Percentiles rank a stretch among this genome's conserved stretches.
phyloP scores from a whole-genome alignment of 139 green algal genomes.

The Pycnococcus provasolii region DNA sequence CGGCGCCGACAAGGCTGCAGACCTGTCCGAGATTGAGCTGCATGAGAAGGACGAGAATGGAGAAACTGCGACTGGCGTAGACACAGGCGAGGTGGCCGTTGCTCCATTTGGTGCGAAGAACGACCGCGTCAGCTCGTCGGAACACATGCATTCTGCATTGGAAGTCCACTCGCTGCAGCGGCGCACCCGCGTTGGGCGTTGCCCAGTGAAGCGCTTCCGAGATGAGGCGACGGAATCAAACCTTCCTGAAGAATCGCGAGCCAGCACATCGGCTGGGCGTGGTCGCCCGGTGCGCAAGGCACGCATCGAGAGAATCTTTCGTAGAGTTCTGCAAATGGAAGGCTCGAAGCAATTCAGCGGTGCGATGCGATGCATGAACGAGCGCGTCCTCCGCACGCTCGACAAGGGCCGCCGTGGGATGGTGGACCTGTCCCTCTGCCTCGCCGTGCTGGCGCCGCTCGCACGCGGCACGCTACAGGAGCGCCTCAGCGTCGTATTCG shows the following conservation, averaged over 20 bases:
- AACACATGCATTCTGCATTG: constrained; percentile 11
- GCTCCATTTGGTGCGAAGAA: constrained; percentile 17
- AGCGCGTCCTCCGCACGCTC: constrained; percentile 3
- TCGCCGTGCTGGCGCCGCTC: constrained; percentile 27
- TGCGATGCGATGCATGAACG: constrained; percentile 44
- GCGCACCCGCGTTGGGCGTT: not conserved
- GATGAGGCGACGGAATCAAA: not conserved
- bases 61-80: not conserved
- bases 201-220: not conserved
- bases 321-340: constrained; percentile 12
- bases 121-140: constrained; percentile 5
- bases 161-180: constrained; percentile 27
- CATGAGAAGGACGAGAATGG: no score
- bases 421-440: constrained; percentile 31
- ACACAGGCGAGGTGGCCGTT: constrained; percentile 2
- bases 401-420: constrained; percentile 15
- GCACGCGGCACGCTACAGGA: not conserved
- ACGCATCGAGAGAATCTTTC: constrained; percentile 37
- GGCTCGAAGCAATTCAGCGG: constrained; percentile 38
- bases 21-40: not conserved
- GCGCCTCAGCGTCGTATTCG: not conserved
- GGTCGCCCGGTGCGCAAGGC: constrained; percentile 28
- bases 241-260: not conserved
- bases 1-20: no score
- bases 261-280: not conserved